Conservation (phyloP, 176 grass and related monocot species). For the Melocanna baccifera region DNA sequence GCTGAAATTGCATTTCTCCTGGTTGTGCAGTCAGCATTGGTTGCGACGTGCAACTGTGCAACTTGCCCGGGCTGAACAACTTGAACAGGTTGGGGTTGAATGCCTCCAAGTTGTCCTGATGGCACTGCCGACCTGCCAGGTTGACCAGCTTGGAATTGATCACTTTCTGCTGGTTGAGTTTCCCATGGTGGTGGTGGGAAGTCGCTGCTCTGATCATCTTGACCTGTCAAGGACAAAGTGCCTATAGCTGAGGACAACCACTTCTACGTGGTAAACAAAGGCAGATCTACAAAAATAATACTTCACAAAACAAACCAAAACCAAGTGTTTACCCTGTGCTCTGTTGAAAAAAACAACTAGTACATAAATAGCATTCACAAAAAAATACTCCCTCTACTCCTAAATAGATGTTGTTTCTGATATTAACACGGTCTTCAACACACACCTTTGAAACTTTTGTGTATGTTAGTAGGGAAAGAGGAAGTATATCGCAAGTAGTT, state of each 20-base stretch:
- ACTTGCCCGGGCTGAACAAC: constrained; percentile 39
- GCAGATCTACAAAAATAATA: no score
- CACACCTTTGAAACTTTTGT: background rate
- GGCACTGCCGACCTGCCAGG: constrained; percentile 15
- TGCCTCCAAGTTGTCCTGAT: constrained; percentile 36
- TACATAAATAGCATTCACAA: background rate
- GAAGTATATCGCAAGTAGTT: background rate
- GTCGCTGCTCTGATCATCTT: constrained; percentile 54
- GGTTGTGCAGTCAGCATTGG: constrained; percentile 44
- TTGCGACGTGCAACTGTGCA: constrained; percentile 29
- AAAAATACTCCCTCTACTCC: background rate
- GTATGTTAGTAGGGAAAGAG: background rate
- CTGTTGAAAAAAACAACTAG: background rate
- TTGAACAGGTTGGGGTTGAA: constrained; percentile 46
- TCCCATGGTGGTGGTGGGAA: constrained; percentile 92
- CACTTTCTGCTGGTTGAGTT: constrained; percentile 45
- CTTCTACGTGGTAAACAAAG: no score
- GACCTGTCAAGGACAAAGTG: no score
- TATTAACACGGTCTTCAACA: background rate
- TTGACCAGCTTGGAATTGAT: constrained; percentile 41
- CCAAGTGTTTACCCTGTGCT: background rate
- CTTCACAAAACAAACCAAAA: no score
- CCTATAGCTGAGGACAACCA: no score
- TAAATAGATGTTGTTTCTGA: background rate
- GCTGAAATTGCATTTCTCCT: constrained; percentile 44